These are phyloP conservation scores for Pinus taeda DNA, from an alignment of 75 land plant species.

Conservation along the genomic window DNA sequence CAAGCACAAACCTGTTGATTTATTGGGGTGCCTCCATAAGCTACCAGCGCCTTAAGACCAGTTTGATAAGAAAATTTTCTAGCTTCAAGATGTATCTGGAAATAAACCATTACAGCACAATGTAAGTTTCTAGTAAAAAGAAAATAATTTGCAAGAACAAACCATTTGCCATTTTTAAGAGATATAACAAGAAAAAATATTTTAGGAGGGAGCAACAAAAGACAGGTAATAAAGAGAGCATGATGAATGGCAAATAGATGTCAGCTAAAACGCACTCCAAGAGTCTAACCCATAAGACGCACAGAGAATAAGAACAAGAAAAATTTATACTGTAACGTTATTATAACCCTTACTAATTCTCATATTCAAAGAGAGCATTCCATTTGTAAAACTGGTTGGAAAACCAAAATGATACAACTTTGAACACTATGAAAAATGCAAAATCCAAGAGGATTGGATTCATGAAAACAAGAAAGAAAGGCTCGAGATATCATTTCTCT, in stretches of 20 bases:
- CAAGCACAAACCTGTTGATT: slow-evolving; percentile 53
- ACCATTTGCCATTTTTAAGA: too few species aligned
- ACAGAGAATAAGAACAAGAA: too few species aligned
- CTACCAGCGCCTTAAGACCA: slow-evolving; percentile 73
- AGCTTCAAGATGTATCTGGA: slow-evolving; percentile 83
- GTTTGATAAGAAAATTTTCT: slow-evolving; percentile 81
- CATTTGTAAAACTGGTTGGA: too few species aligned
- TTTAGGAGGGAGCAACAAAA: background rate
- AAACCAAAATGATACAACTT: too few species aligned
- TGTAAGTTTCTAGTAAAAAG: background rate
- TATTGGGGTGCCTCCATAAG: slow-evolving; percentile 81
- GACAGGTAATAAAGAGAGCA: too few species aligned
- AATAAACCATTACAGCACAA: background rate
- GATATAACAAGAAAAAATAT: too few species aligned
- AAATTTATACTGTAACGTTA: background rate
- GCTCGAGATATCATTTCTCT: background rate
- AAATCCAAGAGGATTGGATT: too few species aligned
- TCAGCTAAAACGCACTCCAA: too few species aligned
- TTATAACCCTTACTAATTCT: background rate
- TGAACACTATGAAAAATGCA: background rate
- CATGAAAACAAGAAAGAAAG: background rate
- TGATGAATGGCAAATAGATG: too few species aligned
- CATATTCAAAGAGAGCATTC: background rate
- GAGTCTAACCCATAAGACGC: too few species aligned
- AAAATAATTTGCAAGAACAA: too few species aligned